phyloP scores from a whole-genome alignment of 257 asterid species.

The Forsythia viridissima region DNA sequence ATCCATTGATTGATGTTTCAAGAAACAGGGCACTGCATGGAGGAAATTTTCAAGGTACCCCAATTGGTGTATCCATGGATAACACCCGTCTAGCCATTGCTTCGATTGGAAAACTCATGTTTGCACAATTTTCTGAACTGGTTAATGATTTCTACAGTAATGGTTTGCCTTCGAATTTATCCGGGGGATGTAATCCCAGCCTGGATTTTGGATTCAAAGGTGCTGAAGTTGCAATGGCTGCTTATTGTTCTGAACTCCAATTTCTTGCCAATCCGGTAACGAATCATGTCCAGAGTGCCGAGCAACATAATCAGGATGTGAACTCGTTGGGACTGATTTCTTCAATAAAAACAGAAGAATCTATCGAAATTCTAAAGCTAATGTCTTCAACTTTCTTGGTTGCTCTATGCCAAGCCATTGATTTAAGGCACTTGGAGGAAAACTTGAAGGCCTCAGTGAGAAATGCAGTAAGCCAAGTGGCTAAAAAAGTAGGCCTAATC shows the following conservation, averaged over 20 bases:
- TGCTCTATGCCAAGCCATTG: slow-evolving; percentile 29
- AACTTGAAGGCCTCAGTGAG: slow-evolving; percentile 19
- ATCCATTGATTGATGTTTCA: slow-evolving; percentile 25
- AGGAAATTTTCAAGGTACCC: slow-evolving; percentile 31
- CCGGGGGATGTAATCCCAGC: slow-evolving; percentile 22
- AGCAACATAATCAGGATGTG: slow-evolving; percentile 32
- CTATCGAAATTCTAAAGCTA: slow-evolving; percentile 15
- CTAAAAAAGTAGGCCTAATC: slow-evolving; percentile 14
- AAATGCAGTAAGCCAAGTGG: slow-evolving; percentile 16
- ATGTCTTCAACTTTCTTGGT: slow-evolving; percentile 24
- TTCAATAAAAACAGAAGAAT: slow-evolving; percentile 13
- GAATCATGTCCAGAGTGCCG: slow-evolving; percentile 31
- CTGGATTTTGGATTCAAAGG: slow-evolving; percentile 21
- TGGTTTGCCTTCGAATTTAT: slow-evolving; percentile 22
- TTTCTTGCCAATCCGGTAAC: slow-evolving; percentile 26
- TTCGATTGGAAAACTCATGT: slow-evolving; percentile 27
- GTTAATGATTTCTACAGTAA: slow-evolving; percentile 28
- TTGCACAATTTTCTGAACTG: slow-evolving; percentile 28
- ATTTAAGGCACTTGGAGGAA: slow-evolving; percentile 26
- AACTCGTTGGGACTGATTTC: slow-evolving; percentile 29
- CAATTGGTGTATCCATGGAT: slow-evolving; percentile 31
- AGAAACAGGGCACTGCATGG: slow-evolving; percentile 30
- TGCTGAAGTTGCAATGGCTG: slow-evolving; percentile 26
- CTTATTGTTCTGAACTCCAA: slow-evolving; percentile 28
- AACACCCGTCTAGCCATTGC: slow-evolving; percentile 26